Percentiles rank a stretch among this genome's conserved stretches.
Conservation (phyloP, 2,329 filamentous ascomycete species). For the Sarocladiaceae sp. region DNA sequence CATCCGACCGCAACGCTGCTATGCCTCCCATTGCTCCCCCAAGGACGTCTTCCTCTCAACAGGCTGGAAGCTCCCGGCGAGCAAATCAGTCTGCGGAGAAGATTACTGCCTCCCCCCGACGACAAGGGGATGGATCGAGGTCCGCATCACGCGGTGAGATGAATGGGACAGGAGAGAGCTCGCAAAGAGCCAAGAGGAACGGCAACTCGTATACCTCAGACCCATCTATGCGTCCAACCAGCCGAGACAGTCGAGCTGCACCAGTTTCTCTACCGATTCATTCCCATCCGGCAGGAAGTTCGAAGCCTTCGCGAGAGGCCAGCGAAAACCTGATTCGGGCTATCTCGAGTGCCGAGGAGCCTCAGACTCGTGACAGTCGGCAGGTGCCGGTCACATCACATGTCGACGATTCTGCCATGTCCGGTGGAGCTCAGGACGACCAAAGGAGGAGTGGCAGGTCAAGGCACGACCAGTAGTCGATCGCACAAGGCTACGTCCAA, state of each 20-base stretch:
- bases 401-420: conserved; percentile 40
- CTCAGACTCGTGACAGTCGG: conserved; percentile 21
- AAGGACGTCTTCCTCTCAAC: conserved; percentile 70
- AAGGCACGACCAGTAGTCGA: conserved; percentile 52
- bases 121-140: conserved; percentile 30
- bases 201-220: conserved; percentile 27
- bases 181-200: conserved; percentile 25
- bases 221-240: conserved; percentile 31
- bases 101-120: conserved; percentile 37
- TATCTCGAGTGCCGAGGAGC: conserved; percentile 38
- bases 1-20: conserved; percentile 51
- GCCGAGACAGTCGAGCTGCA: conserved; percentile 34
- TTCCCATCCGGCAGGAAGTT: conserved; percentile 36
- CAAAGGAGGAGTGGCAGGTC: conserved; percentile 47
- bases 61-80: conserved; percentile 39
- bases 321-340: conserved; percentile 76
- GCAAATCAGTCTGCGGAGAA: conserved; percentile 41
- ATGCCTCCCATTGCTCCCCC: conserved; percentile 72
- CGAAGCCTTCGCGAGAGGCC: conserved; percentile 66
- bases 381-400: conserved; percentile 20
- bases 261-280: conserved; percentile 41
- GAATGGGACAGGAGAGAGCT: conserved; percentile 21
- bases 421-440: conserved; percentile 37
- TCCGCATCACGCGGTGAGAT: conserved; percentile 28
- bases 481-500: conserved; percentile 65